phyloP scores from a whole-genome alignment of 495 filamentous ascomycete genomes.

The Pyrenula aspistea region DNA sequence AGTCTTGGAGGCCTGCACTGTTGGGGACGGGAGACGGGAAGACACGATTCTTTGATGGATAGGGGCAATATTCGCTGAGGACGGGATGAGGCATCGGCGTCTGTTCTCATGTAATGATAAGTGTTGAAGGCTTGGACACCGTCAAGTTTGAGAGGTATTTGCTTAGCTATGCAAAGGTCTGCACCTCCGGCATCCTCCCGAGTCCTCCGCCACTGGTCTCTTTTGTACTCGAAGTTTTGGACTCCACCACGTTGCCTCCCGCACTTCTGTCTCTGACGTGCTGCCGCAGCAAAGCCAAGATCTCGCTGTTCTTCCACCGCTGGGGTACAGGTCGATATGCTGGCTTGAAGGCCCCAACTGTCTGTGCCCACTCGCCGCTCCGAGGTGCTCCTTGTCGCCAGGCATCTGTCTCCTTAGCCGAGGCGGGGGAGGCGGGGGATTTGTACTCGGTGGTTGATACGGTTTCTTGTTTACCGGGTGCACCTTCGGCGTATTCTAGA shows the following conservation, averaged over 20 bases:
- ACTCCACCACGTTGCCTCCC: slow-evolving; percentile 21
- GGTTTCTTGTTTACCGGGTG: slow-evolving; percentile 3
- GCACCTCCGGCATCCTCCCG: slow-evolving; percentile 39
- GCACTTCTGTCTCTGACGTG: slow-evolving; percentile 61
- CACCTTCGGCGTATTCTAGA: slow-evolving; percentile 16
- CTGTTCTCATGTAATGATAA: too few relatives aligned
- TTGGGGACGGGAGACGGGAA: too few relatives aligned
- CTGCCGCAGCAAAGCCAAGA: slow-evolving; percentile 59
- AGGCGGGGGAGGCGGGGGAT: slow-evolving; percentile 10
- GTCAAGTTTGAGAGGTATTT: too few relatives aligned
- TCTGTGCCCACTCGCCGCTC: slow-evolving; percentile 92
- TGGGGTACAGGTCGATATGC: slow-evolving; percentile 81
- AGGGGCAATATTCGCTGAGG: too few relatives aligned
- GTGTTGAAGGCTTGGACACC: too few relatives aligned
- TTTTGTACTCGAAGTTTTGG: slow-evolving; percentile 7
- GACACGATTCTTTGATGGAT: too few relatives aligned
- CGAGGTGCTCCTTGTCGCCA: slow-evolving; percentile 39
- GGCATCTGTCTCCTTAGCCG: slow-evolving; percentile 31
- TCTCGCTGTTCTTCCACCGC: slow-evolving; percentile 73
- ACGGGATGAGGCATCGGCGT: too few relatives aligned
- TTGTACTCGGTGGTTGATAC: background rate
- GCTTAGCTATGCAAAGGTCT: too few relatives aligned
- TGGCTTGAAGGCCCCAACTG: slow-evolving; percentile 84
- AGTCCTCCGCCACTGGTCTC: slow-evolving; percentile 33
- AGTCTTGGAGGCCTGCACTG: too few relatives aligned